Evolutionary conservation across 768 basidiomycete species (phyloP), one percentile per base, ranked within the genome.

Genomic region (Phlebiopsis gigantea): DNA sequence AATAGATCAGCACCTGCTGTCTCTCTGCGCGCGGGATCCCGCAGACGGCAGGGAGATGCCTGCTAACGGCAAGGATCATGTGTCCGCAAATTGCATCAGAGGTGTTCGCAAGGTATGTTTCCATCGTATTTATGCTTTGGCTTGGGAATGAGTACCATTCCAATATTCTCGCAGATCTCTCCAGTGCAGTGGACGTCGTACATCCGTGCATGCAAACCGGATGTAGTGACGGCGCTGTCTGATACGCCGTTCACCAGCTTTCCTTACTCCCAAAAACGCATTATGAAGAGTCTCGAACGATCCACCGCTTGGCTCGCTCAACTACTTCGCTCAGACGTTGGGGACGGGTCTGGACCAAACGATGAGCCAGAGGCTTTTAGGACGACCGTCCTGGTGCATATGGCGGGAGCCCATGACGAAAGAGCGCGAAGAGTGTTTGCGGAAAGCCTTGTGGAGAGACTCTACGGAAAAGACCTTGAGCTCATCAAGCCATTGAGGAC

Each of bases 231-330:
- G 49, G 83, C 90, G 0, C 75, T 93, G 15, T 76, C 81, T 1
- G 90, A 93, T 57, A 82, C 75, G 0, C 87, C 89, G 0, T 83
- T 80, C 65, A 86, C 86, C 0, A 60, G 72, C 2, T 78, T 82
- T 0, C 82, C 87, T 0, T 79, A 82, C 58, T 91, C 90, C 3
- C 91, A 93, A 65, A 92, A 88, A 61, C 91, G 2, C 69, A 85
- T 5, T 84, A 80, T 25, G 93, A 91, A 66, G 85, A 63, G 78
- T 91, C 52, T 39, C 8, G 34, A 86, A 90, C 78, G 90, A 25
- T 84, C 83, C 2, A 65, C 73, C 0, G 69, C 77, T 0, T 93
- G 91, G 91, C 69, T 92, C 0, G 69, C 76, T 0, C 72, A 78
- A 30, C 58, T 89, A 1, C 74, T 91, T 21, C 53, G 6, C n/a